Conservation (phyloP, 108 stramenopile genomes). For the Nitzschia sp. region DNA sequence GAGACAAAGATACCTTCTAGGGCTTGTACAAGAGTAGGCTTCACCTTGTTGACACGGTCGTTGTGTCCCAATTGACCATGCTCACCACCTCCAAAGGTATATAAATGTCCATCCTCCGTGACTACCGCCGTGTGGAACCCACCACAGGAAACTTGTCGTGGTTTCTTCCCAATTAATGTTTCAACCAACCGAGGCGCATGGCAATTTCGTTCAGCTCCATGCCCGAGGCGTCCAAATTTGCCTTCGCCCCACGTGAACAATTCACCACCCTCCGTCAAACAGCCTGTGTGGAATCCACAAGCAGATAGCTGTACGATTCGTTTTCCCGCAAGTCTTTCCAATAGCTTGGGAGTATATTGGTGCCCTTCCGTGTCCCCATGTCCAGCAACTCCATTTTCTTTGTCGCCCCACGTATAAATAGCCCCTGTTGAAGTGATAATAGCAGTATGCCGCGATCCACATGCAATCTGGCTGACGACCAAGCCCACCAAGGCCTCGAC, state of each 20-base stretch:
- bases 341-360: constrained; percentile 89
- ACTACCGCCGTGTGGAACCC: constrained; percentile 91
- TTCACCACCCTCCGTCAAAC: constrained; percentile 83
- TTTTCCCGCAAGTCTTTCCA: constrained; percentile 82
- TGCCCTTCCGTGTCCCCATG: constrained; percentile 94
- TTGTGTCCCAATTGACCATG: constrained; percentile 91
- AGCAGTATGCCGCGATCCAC: constrained; percentile 90
- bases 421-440: constrained; percentile 83
- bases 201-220: constrained; percentile 88
- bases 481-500: constrained; percentile 86
- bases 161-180: constrained; percentile 71
- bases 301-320: constrained; percentile 88
- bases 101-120: constrained; percentile 87
- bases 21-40: constrained; percentile 82
- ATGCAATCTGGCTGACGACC: constrained; percentile 86
- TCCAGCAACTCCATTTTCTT: constrained; percentile 92
- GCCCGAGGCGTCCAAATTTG: constrained; percentile 94
- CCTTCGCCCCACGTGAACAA: constrained; percentile 91
- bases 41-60: constrained; percentile 87
- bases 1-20: constrained; percentile 70
- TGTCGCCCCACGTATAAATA: constrained; percentile 86
- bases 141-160: constrained; percentile 83
- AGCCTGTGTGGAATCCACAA: constrained; percentile 95
- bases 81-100: constrained; percentile 92
- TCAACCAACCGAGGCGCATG: constrained; percentile 85